A percentile compares a stretch with the other conserved stretches of the same genome.
phyloP scores from a whole-genome alignment of 2,329 filamentous ascomycete genomes.

The Orbilia quercus region DNA sequence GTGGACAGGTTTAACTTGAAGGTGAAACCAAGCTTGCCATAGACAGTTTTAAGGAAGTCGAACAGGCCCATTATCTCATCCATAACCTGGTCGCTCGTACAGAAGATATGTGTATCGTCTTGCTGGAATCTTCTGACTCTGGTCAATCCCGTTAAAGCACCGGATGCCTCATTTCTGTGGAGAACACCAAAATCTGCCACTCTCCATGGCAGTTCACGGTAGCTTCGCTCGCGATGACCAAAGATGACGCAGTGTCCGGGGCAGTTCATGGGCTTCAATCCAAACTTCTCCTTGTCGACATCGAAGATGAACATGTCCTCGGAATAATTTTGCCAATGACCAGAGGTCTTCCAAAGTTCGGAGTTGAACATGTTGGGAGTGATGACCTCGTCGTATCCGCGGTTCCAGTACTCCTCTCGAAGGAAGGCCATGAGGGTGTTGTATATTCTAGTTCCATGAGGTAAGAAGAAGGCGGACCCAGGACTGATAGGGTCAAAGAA shows the following conservation, averaged over 20 bases:
- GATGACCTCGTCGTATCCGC: conserved; percentile 93
- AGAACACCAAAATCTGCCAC: conserved; percentile 96
- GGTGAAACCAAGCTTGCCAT: conserved; percentile 84
- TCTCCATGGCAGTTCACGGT: conserved; percentile 88
- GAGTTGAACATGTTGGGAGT: conserved; percentile 97
- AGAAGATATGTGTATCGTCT: conserved; percentile 97
- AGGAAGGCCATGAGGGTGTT: conserved; percentile 86
- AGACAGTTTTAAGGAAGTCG: conserved; percentile 83
- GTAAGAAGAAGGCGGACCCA: conserved; percentile 90
- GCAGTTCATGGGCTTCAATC: conserved; percentile 98
- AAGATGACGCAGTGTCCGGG: conserved; percentile 93
- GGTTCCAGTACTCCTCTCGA: conserved; percentile 87
- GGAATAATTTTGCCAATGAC: conserved; percentile 92
- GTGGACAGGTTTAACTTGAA: conserved; percentile 97
- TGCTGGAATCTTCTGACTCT: conserved; percentile 94
- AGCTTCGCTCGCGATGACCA: conserved; percentile 82
- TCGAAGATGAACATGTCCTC: conserved; percentile 95
- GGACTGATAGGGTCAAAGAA: conserved; percentile 96
- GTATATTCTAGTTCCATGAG: conserved; percentile 92
- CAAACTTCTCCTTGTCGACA: conserved; percentile 84
- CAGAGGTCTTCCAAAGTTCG: conserved; percentile 90
- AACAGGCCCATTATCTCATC: conserved; percentile 84
- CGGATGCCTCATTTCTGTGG: conserved; percentile 94
- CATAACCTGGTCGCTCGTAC: conserved; percentile 79
- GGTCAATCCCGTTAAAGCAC: conserved; percentile 88